Evolutionary conservation across 2,329 filamentous ascomycete species (phyloP).

Genomic region (Sarocladium brachiariae): DNA sequence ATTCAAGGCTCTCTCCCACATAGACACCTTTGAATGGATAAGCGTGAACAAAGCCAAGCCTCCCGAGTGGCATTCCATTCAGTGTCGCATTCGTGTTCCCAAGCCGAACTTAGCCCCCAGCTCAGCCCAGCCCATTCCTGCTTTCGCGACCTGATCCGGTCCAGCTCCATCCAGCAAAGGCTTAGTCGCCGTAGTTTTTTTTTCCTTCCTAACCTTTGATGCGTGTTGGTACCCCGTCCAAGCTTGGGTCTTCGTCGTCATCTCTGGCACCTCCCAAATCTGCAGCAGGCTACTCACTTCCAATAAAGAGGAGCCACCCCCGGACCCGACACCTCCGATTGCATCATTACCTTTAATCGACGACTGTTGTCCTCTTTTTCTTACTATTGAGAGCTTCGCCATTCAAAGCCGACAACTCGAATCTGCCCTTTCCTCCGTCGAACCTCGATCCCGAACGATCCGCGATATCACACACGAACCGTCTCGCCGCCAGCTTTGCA

Average conservation of each 20-base stretch:
- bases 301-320: not conserved
- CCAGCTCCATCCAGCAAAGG: conserved; percentile 3
- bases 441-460: not conserved
- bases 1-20: too few species aligned
- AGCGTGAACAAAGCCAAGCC: not conserved
- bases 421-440: not conserved
- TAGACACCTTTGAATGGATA: too few species aligned
- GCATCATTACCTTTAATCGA: conserved; percentile 4
- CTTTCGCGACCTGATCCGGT: conserved; percentile 1
- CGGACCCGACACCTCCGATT: conserved; percentile 1
- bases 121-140: not conserved
- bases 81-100: conserved; percentile 1
- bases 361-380: too few species aligned
- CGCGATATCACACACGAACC: not conserved
- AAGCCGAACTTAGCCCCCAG: too few species aligned
- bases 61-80: not conserved
- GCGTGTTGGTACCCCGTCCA: not conserved
- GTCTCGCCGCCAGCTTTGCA: too few species aligned
- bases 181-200: not conserved
- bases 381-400: too few species aligned
- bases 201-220: too few species aligned
- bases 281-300: not conserved
- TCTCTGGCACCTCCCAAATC: not conserved
- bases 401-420: not conserved
- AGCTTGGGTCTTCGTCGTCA: not conserved